These are phyloP conservation scores for Aspergillus terreus DNA, from an alignment of 2,329 filamentous ascomycete species.

Conservation along the genomic window DNA sequence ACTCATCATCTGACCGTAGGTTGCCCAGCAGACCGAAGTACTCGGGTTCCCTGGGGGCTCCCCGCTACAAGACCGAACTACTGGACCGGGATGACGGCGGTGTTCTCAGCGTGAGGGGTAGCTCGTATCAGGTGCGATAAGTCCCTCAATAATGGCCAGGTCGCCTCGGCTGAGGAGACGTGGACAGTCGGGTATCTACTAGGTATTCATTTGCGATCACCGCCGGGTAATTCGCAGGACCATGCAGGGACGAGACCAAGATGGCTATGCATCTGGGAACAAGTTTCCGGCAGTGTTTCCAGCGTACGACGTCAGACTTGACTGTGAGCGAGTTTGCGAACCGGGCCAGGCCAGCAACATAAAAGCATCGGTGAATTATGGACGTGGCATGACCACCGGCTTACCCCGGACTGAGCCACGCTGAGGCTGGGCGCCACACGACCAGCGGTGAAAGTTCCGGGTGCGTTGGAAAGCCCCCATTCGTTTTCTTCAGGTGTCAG, in stretches of 20 bases:
- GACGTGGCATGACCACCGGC: background rate
- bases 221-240: background rate
- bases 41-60: background rate
- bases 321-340: too few relatives aligned
- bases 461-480: background rate
- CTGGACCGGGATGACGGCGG: background rate
- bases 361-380: background rate
- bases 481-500: too few relatives aligned
- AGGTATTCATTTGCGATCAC: background rate
- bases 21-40: background rate
- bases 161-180: background rate
- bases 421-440: slow-evolving; percentile 2
- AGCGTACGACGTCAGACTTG: background rate
- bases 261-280: background rate
- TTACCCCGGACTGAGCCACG: slow-evolving; percentile 15
- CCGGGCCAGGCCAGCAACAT: background rate
- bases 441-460: background rate
- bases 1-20: background rate
- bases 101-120: background rate
- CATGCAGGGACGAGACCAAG: background rate
- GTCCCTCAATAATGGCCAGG: too few relatives aligned
- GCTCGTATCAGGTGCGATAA: background rate
- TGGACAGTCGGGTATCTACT: background rate
- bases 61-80: background rate
- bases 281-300: background rate